phyloP scores from a whole-genome alignment of 2,329 filamentous ascomycete species.

The Sarocladium strictum region DNA sequence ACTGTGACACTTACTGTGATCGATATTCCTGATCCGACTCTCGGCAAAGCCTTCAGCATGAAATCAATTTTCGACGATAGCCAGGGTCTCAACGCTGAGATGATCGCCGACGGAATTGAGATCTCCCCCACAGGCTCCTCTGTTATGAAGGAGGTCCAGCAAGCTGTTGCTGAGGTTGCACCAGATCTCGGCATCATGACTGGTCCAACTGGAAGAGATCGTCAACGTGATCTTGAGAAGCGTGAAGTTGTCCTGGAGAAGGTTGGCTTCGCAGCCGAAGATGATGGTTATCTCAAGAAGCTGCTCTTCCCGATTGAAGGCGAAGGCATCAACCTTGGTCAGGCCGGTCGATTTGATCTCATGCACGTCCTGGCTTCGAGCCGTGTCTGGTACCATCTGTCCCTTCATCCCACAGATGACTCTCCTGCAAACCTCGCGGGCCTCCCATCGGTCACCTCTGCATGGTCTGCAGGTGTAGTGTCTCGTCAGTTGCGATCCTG shows the following conservation, averaged over 20 bases:
- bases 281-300: conserved; percentile 75
- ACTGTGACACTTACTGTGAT: conserved; percentile 86
- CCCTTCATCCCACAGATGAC: conserved; percentile 86
- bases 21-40: conserved; percentile 71
- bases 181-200: conserved; percentile 72
- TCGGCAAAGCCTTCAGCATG: conserved; percentile 85
- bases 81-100: conserved; percentile 91
- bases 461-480: conserved; percentile 89
- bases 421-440: conserved; percentile 68
- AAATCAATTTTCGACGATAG: conserved; percentile 88
- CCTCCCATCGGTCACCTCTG: conserved; percentile 64
- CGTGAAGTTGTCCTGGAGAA: conserved; percentile 81
- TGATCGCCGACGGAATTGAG: conserved; percentile 92
- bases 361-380: conserved; percentile 70
- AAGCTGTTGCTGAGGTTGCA: conserved; percentile 69
- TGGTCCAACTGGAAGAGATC: conserved; percentile 61
- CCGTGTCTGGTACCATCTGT: conserved; percentile 91
- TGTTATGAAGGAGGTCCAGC: conserved; percentile 80
- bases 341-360: conserved; percentile 73
- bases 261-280: conserved; percentile 73
- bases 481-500: conserved; percentile 90
- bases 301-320: conserved; percentile 73
- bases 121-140: conserved; percentile 69
- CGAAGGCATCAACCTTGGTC: conserved; percentile 75
- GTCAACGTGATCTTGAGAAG: conserved; percentile 74